Base-by-base conservation (phyloP, 2,329 filamentous ascomycete genomes). In the Curvularia spicifera region DNA sequence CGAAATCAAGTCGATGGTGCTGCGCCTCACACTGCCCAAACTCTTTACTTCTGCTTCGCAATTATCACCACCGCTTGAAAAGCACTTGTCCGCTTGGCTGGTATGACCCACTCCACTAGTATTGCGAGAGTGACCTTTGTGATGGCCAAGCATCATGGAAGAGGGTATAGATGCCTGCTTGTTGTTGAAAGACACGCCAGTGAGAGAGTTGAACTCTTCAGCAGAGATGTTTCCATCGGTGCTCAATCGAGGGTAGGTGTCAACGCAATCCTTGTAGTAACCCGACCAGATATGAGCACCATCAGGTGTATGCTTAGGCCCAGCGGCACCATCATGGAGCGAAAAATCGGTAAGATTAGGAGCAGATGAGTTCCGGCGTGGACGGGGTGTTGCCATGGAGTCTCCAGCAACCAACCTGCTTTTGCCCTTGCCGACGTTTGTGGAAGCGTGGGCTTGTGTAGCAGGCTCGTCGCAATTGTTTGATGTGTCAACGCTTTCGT, bases 1-100 rank as follows among this genome's bases (percentile, higher is more conserved):
- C n/a, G 69, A 66, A 9, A 78, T 62, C 59, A 80, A 60, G 61
- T 79, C 78, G 68, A 78, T 74, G 7, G 77, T 79, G 60, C 78
- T 79, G n/a, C 68, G 71, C 42, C 77, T 64, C 22, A 78, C 69
- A 55, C 72, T 76, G n/a, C 69, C 66, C 6, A 73, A 63, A 45
- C 74, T 77, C 33, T 56, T 67, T 33, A 64, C 65, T 28, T 71
- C 68, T 1, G 49, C 48, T 22, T 59, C 61, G 3, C 37, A 56
- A 24, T 67, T 62, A 26, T 67, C 64, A 5, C 66, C 60, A 13
- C 35, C 60, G 40, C 46, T 35, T 5, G 56, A 63, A 13, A 56
- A n/a, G 26, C 68, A 62, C 35, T 63, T 68, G 24, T 66, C 71
- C 10, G 44, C 59, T 18, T 51, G 52, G 42, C 65, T 73, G 1